Conservation (phyloP, 1,284 basidiomycete species). For the Papiliotrema laurentii region DNA sequence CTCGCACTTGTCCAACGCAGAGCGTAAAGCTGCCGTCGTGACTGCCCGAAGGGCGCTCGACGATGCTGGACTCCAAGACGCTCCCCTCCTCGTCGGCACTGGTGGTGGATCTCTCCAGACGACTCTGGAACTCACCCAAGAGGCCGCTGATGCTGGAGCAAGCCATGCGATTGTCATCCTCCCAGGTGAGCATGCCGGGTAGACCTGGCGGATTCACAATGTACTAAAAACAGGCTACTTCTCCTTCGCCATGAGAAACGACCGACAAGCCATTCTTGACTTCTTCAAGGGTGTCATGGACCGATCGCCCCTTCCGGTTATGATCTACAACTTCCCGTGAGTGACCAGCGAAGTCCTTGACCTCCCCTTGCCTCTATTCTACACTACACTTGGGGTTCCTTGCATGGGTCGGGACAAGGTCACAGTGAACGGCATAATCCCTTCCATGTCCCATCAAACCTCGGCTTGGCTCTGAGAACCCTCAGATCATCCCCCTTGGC, state of each 20-base stretch:
- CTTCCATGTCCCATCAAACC: no score
- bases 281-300: conserved; percentile 65
- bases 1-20: conserved; percentile 62
- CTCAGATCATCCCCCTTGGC: neutral
- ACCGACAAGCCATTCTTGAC: conserved; percentile 49
- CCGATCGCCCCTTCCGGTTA: conserved; percentile 72
- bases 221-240: conserved; percentile 47
- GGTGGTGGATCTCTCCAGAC: conserved; percentile 70
- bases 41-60: conserved; percentile 70
- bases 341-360: conserved; percentile 22
- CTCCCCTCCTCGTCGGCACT: conserved; percentile 76
- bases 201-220: no score
- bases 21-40: conserved; percentile 62
- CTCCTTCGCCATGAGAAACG: conserved; percentile 49
- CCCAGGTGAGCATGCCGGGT: conserved; percentile 18
- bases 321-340: conserved; percentile 87
- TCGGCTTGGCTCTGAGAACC: no score
- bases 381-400: no score
- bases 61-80: conserved; percentile 62
- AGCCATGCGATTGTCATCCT: conserved; percentile 56
- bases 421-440: no score
- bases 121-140: conserved; percentile 70
- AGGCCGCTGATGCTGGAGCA: conserved; percentile 76
- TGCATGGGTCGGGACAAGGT: no score
- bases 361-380: no score